Conservation (phyloP, 306 rosid species). For the Prunus dulcis region DNA sequence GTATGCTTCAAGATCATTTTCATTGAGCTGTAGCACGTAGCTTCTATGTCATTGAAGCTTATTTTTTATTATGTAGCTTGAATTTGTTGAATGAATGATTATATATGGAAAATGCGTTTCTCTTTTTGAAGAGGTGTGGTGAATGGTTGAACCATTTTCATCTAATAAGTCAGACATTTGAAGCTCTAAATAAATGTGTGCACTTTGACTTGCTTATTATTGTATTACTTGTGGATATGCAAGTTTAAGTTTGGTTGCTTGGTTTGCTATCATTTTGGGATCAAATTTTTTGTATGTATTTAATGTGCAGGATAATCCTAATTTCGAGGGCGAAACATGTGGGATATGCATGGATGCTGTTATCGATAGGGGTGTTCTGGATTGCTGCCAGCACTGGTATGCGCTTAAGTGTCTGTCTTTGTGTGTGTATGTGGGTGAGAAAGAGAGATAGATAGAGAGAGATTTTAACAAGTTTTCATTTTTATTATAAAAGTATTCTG, state of each 20-base stretch:
- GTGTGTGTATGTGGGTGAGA: too few relatives aligned
- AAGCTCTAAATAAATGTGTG: not conserved
- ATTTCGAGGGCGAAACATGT: conserved; percentile 67
- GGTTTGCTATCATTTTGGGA: conserved; percentile 6
- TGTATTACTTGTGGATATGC: not conserved
- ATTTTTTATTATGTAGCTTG: not conserved
- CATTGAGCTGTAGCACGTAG: not conserved
- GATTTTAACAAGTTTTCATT: too few relatives aligned
- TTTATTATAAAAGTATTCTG: too few relatives aligned
- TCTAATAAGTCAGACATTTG: not conserved
- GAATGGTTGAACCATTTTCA: not conserved
- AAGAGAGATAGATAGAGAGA: too few relatives aligned
- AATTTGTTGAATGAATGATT: not conserved
- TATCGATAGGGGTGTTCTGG: conserved; percentile 88
- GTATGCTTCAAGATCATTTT: conserved; percentile 44
- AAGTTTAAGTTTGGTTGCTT: conserved; percentile 9
- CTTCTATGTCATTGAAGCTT: not conserved
- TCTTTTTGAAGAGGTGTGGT: not conserved
- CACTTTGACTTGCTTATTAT: not conserved
- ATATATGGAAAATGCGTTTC: not conserved
- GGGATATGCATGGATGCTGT: conserved; percentile 94
- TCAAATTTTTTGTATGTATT: conserved; percentile 4
- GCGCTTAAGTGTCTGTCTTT: not conserved
- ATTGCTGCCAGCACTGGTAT: conserved; percentile 98
- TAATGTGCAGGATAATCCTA: conserved; percentile 49